Evolutionary conservation across 768 basidiomycete species (phyloP).

Genomic region (Leccinum truebloodii): DNA sequence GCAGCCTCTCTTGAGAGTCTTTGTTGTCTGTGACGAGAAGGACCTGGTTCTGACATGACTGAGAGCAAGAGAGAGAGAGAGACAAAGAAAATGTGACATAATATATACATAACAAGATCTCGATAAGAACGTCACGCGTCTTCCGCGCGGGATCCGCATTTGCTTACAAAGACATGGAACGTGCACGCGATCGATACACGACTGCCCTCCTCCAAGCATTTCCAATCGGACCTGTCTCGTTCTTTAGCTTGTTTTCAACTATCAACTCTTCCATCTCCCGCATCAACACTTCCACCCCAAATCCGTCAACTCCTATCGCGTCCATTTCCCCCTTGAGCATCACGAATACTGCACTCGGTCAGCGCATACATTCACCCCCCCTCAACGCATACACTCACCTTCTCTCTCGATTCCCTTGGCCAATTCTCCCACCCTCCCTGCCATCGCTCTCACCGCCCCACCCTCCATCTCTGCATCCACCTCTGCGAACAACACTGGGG

Average conservation of each 20-base stretch:
- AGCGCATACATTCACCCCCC: not conserved
- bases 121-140: slow-evolving; percentile 6
- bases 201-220: slow-evolving; percentile 52
- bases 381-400: slow-evolving; percentile 36
- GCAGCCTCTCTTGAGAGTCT: slow-evolving; percentile 13
- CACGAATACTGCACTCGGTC: slow-evolving; percentile 41
- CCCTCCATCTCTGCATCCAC: slow-evolving; percentile 32
- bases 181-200: slow-evolving; percentile 21
- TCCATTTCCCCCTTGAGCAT: slow-evolving; percentile 57
- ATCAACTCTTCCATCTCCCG: slow-evolving; percentile 66
- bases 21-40: not conserved
- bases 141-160: slow-evolving; percentile 17
- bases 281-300: slow-evolving; percentile 43
- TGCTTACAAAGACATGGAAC: slow-evolving; percentile 30
- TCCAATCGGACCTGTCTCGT: slow-evolving; percentile 53
- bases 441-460: slow-evolving; percentile 36
- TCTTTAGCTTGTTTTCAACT: slow-evolving; percentile 61
- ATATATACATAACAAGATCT: not conserved
- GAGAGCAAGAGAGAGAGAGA: not conserved
- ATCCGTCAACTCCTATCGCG: slow-evolving; percentile 33
- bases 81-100: not conserved
- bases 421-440: slow-evolving; percentile 45
- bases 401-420: slow-evolving; percentile 54
- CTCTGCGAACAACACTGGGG: slow-evolving; percentile 61
- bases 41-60: slow-evolving; percentile 2